phyloP scores from a whole-genome alignment of 768 basidiomycete genomes.

The Dentipellis fragilis region DNA sequence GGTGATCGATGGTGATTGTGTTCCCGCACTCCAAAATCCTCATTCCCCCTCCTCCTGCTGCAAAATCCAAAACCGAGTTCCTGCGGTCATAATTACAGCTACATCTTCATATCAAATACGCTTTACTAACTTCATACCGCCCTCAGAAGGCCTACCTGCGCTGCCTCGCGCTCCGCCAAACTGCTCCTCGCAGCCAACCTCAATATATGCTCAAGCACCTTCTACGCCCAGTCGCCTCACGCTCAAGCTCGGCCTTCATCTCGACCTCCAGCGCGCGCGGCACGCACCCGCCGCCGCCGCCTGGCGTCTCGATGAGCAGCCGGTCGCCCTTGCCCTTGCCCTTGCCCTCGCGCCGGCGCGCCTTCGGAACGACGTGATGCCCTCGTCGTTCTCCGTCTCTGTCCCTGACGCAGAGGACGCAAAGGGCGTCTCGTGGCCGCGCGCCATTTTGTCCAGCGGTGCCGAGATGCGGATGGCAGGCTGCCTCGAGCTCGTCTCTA shows the following conservation, averaged over 20 bases:
- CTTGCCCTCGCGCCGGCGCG: slow-evolving; percentile 20
- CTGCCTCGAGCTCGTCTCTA: neutral
- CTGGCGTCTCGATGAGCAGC: slow-evolving; percentile 78
- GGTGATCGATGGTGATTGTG: no score
- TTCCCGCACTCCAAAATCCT: no score
- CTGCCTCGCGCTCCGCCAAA: slow-evolving; percentile 49
- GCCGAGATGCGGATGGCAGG: slow-evolving; percentile 7
- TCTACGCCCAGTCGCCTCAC: slow-evolving; percentile 45
- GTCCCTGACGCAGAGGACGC: slow-evolving; percentile 32
- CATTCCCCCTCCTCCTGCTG: no score
- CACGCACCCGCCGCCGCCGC: slow-evolving; percentile 80
- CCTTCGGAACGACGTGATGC: slow-evolving; percentile 60
- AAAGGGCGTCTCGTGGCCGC: slow-evolving; percentile 12
- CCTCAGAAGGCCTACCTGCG: slow-evolving; percentile 43
- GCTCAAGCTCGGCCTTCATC: slow-evolving; percentile 1
- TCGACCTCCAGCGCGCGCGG: slow-evolving; percentile 12
- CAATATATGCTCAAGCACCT: slow-evolving; percentile 23
- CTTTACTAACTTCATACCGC: neutral
- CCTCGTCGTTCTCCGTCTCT: slow-evolving; percentile 57
- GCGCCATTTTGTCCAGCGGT: neutral
- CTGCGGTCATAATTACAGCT: no score
- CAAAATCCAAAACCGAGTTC: no score
- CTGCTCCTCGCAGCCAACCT: slow-evolving; percentile 69
- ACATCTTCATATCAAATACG: no score
- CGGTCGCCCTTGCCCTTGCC: slow-evolving; percentile 56